phyloP scores from a whole-genome alignment of 1,284 basidiomycete species.

The Ustilago lituana region DNA sequence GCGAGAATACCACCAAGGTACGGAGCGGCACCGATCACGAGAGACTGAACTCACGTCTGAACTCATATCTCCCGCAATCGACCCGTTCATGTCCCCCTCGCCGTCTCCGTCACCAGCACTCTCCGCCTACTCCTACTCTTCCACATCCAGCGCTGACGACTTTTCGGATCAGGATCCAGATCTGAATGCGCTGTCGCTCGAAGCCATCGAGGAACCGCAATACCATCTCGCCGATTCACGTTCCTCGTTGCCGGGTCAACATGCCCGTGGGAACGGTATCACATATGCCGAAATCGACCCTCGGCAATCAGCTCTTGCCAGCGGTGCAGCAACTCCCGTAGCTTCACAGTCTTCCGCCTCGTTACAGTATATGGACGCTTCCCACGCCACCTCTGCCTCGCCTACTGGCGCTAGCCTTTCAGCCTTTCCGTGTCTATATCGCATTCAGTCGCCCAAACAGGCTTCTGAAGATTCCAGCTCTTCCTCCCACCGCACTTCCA shows the following conservation, averaged over 20 bases:
- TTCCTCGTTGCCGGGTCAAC: neutral
- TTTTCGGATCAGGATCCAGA: slow-evolving; percentile 45
- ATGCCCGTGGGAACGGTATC: neutral
- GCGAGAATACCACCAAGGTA: slow-evolving; percentile 7
- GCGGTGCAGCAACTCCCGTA: slow-evolving; percentile 39
- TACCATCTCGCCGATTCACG: slow-evolving; percentile 19
- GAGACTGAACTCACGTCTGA: slow-evolving; percentile 10
- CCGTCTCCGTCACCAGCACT: slow-evolving; percentile 49
- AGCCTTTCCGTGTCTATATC: slow-evolving; percentile 24
- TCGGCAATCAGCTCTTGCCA: slow-evolving; percentile 20
- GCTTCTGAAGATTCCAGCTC: slow-evolving; percentile 4
- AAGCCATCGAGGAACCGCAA: slow-evolving; percentile 47
- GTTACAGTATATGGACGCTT: slow-evolving; percentile 10
- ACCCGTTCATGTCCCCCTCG: slow-evolving; percentile 31
- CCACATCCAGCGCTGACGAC: slow-evolving; percentile 34
- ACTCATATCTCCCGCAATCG: slow-evolving; percentile 14
- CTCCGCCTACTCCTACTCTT: slow-evolving; percentile 49
- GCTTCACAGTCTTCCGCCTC: slow-evolving; percentile 32
- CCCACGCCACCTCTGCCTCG: slow-evolving; percentile 8
- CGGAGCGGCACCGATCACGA: slow-evolving; percentile 11
- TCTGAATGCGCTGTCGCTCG: slow-evolving; percentile 42
- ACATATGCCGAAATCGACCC: slow-evolving; percentile 19
- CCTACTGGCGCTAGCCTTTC: slow-evolving; percentile 15
- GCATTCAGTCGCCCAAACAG: slow-evolving; percentile 21
- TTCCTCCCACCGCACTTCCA: slow-evolving; percentile 2